These are phyloP conservation scores for Cenchrus purpureus DNA, from an alignment of 176 grass and related monocot genomes.

Conservation along the genomic window DNA sequence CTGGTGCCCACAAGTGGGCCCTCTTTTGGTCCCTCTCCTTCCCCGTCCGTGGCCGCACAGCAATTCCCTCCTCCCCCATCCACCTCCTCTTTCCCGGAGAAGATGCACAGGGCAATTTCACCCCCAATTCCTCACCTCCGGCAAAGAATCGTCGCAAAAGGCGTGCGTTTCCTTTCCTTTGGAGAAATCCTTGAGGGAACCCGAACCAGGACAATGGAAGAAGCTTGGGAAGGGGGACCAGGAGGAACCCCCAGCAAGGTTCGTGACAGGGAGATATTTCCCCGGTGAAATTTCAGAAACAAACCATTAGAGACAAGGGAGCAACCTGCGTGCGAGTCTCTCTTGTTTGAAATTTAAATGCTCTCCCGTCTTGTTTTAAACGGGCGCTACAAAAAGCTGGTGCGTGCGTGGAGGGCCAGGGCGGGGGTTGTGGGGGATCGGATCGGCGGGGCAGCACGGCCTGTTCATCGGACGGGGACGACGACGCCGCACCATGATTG, in stretches of 20 bases:
- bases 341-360: too few relatives aligned
- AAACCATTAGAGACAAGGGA: too few relatives aligned
- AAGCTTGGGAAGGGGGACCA: not conserved
- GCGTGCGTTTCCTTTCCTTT: not conserved
- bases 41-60: constrained; percentile 3
- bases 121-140: not conserved
- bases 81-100: not conserved
- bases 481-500: not conserved
- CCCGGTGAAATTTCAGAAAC: not conserved
- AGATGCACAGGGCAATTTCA: not conserved
- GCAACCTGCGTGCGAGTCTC: too few relatives aligned
- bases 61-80: not conserved
- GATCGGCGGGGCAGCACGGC: not conserved
- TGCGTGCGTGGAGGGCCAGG: not conserved
- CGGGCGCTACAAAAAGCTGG: too few relatives aligned
- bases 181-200: not conserved
- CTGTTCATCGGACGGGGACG: not conserved
- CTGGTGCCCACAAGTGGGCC: not conserved
- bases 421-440: too few relatives aligned
- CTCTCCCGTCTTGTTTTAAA: too few relatives aligned
- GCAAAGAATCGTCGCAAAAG: not conserved
- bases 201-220: not conserved
- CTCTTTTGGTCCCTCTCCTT: not conserved
- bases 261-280: not conserved
- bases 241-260: not conserved